Base-by-base conservation (phyloP, 805 yeast species). In the Saccharomycopsis sp. region DNA sequence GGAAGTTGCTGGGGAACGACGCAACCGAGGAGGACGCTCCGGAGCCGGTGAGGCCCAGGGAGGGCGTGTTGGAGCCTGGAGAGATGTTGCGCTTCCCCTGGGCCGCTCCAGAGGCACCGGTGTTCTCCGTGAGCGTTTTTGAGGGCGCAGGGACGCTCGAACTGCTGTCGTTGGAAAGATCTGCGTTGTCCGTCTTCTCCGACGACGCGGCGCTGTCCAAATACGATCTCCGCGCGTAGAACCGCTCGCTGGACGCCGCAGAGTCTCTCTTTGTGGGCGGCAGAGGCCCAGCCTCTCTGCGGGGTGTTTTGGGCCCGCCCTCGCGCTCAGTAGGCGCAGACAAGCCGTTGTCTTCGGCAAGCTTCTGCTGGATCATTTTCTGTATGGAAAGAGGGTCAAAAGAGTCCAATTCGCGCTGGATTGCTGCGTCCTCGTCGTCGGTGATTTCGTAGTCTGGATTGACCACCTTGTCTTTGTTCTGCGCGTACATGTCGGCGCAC, bases 271-370 rank as follows among this genome's bases (percentile, higher is more conserved):
- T 44, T 7, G 21, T 18, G 7, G 48, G 48, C 7, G 21, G 48
- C 16, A 44, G 16, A 5, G 48, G 48, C 48, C 16, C 16, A 20
- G 48, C 48, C 8, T 20, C 21, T 44, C 48, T 16, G 48, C n/a
- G n/a, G n/a, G n/a, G n/a, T n/a, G n/a, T n/a, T n/a, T n/a, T n/a
- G n/a, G n/a, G n/a, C n/a, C n/a, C n/a, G n/a, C n/a, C n/a, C 37
- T 29, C 37, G 12, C 12, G 37, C 9, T 29, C 37, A 29, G 37
- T 12, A 29, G 37, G 5, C 5, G 37, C 37, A 29, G 37, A n/a
- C n/a, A 57, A 40, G 21, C 62, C 60, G 48, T 57, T 60, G 20
- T 57, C 61, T 2, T 14, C 16, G 8, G 63, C 61, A 20, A 58
- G 34, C 50, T 60, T 60, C 29, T 23, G 56, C 34, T 60, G 61